Conservation (phyloP, 164 flowering plant genomes). For the Houttuynia cordata region DNA sequence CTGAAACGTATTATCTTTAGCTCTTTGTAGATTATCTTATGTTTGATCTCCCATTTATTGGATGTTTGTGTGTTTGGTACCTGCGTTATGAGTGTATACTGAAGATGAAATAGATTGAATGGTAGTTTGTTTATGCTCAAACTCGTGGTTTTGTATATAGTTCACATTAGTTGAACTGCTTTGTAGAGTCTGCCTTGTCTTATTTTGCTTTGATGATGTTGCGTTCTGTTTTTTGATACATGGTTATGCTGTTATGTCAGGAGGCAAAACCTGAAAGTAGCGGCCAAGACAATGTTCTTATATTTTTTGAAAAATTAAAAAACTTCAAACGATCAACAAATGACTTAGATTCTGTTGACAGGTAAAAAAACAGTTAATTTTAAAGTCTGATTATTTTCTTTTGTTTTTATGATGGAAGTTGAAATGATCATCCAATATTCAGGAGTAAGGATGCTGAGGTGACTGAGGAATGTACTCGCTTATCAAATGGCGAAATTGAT, state of each 20-base stretch:
- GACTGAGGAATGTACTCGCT: slow-evolving; percentile 21
- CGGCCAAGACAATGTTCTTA: slow-evolving; percentile 28
- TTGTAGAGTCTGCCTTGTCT: not conserved
- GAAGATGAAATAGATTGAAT: not conserved
- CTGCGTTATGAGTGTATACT: not conserved
- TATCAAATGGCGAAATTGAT: slow-evolving; percentile 22
- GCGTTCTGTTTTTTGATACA: slow-evolving; percentile 3
- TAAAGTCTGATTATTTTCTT: not conserved
- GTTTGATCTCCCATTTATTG: not conserved
- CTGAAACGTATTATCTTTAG: too few relatives aligned
- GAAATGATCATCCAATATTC: not conserved
- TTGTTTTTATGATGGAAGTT: slow-evolving; percentile 5
- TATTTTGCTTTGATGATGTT: not conserved
- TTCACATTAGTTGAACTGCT: not conserved
- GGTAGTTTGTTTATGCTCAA: not conserved
- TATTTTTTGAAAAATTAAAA: slow-evolving; percentile 19
- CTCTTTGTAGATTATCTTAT: not conserved
- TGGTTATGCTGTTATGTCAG: slow-evolving; percentile 17
- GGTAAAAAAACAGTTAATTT: slow-evolving; percentile 23
- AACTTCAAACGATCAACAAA: slow-evolving; percentile 9
- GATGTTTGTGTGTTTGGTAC: not conserved
- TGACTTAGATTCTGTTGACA: slow-evolving; percentile 21
- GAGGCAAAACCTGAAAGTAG: slow-evolving; percentile 40
- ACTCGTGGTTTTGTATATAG: not conserved
- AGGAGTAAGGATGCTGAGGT: slow-evolving; percentile 30